These are phyloP conservation scores for Ceratocystis papillata DNA, from an alignment of 2,329 filamentous ascomycete species.

Conservation along the genomic window DNA sequence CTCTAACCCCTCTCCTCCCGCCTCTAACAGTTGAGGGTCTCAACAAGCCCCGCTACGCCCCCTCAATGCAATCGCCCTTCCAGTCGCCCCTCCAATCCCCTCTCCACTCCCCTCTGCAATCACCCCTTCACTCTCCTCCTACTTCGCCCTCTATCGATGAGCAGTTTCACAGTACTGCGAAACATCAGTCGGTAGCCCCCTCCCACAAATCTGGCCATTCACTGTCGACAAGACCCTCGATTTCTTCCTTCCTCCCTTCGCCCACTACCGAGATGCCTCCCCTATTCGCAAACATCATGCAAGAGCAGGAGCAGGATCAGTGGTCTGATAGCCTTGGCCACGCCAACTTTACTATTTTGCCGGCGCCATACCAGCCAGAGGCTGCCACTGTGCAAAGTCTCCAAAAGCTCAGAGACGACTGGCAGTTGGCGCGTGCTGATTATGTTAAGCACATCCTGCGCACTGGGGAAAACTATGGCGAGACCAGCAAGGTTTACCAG, in stretches of 20 bases:
- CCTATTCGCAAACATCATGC: constrained; percentile 49
- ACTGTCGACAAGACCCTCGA: constrained; percentile 52
- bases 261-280: constrained; percentile 47
- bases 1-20: constrained; percentile 74
- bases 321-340: constrained; percentile 83
- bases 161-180: constrained; percentile 40
- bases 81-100: constrained; percentile 32
- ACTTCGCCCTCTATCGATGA: constrained; percentile 39
- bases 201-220: constrained; percentile 41
- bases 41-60: constrained; percentile 14
- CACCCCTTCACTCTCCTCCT: constrained; percentile 73
- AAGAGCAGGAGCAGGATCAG: constrained; percentile 56
- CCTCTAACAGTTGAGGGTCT: constrained; percentile 55
- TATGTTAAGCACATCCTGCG: constrained; percentile 83
- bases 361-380: constrained; percentile 65
- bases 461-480: constrained; percentile 80
- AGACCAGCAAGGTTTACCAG: constrained; percentile 77
- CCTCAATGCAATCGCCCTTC: constrained; percentile 32
- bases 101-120: constrained; percentile 50
- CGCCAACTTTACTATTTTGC: constrained; percentile 82
- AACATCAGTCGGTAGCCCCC: constrained; percentile 31
- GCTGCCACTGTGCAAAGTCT: constrained; percentile 46
- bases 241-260: constrained; percentile 59
- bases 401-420: constrained; percentile 60
- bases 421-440: constrained; percentile 72